Evolutionary conservation across 208 protist species (phyloP), one percentile per base, ranked within the genome.

Genomic region (Trypanosoma platydactyli): DNA sequence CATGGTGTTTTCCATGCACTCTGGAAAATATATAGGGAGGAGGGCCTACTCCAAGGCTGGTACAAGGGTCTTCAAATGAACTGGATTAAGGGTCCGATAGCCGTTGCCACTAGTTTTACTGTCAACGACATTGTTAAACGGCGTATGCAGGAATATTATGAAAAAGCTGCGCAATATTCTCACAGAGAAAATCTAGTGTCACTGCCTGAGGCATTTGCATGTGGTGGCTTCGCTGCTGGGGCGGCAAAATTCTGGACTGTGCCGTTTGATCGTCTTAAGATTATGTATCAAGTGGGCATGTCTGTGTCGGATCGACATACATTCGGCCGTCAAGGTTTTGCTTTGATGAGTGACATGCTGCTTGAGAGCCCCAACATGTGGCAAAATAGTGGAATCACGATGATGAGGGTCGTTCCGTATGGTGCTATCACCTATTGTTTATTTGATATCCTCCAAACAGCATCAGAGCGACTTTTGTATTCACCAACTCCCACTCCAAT

Each of bases 1-100:
- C 75, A 64, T 33, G 79, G 87, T 55, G 76, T 97, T 38, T 29
- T 79, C 6, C 35, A 88, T 38, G 88, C 89, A 15, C 69, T 97
- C 20, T 38, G 18, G 24, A 71, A 52, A 42, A 86, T 97, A 25
- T 83, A 88, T 60, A 76, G 75, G 48, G 88, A 93, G 55, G 88
- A 97, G 56, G 91, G 91, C 13, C 55, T 92, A 12, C 55, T 74
- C 25, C 80, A 88, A 35, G 91, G 86, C 3, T 85, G 92, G 57
- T 97, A 96, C 70, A 94, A 94, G 54, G 94, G 94, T 0, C 84
- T 97, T 41, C 75, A 81, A 27, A 96, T 97, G 91, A 97, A 97
- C 81, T 97, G 91, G 91, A 95, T 97, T 65, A 97, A 97, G 46
- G 94, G 94, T 0, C 94, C 94, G 33, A 91, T 97, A 55, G 91